Conservation (phyloP, 2,329 filamentous ascomycete genomes). For the Penicillium janthinellum region DNA sequence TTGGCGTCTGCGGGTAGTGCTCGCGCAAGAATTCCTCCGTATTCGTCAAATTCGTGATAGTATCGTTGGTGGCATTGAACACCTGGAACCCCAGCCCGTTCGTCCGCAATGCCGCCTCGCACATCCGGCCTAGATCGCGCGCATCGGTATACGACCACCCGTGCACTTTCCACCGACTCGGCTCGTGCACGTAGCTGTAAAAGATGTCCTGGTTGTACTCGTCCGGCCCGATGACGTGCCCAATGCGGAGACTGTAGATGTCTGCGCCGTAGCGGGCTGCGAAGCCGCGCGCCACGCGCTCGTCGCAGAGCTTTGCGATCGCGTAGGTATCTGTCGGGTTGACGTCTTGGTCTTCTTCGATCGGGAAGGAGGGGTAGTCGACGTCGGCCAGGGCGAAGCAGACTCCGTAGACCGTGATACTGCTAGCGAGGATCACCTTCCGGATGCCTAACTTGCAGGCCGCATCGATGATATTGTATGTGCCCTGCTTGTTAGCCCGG, state of each 20-base stretch:
- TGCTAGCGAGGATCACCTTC: slow-evolving; percentile 63
- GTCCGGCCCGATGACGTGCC: slow-evolving; percentile 64
- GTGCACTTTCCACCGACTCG: slow-evolving; percentile 57
- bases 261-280: slow-evolving; percentile 57
- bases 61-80: slow-evolving; percentile 65
- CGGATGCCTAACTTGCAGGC: slow-evolving; percentile 63
- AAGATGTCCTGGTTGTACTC: slow-evolving; percentile 59
- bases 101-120: slow-evolving; percentile 55
- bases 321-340: slow-evolving; percentile 65
- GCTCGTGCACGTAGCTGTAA: slow-evolving; percentile 53
- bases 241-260: slow-evolving; percentile 64
- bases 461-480: slow-evolving; percentile 66
- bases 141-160: slow-evolving; percentile 67
- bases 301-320: slow-evolving; percentile 61
- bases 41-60: slow-evolving; percentile 54
- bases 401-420: slow-evolving; percentile 64
- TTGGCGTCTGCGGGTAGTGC: slow-evolving; percentile 51
- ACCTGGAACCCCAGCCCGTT: slow-evolving; percentile 60
- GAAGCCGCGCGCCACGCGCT: slow-evolving; percentile 60
- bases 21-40: slow-evolving; percentile 56
- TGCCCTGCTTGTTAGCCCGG: slow-evolving; percentile 57
- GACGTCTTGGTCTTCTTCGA: slow-evolving; percentile 62
- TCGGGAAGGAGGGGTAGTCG: slow-evolving; percentile 59
- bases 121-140: slow-evolving; percentile 63
- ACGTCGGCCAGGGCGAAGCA: slow-evolving; percentile 62